These are phyloP conservation scores for Bryoglossum gracile DNA, from an alignment of 495 filamentous ascomycete species.

Conservation along the genomic window DNA sequence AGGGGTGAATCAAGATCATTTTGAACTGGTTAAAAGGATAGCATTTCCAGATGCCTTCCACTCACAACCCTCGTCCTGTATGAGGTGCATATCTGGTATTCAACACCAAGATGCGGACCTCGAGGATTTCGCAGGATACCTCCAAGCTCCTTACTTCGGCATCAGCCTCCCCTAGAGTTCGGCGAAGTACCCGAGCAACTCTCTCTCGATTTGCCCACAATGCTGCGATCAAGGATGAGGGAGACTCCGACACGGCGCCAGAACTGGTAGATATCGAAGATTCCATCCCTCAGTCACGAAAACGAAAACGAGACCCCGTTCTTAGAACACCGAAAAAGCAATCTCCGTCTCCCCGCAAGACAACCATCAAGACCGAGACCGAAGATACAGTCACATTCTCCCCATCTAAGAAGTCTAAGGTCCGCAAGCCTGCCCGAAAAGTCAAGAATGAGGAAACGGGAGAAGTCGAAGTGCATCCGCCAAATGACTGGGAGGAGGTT, in stretches of 20 bases:
- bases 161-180: constrained; percentile 28
- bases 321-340: constrained; percentile 21
- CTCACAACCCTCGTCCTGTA: no score
- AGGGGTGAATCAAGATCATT: not conserved
- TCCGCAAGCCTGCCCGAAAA: constrained; percentile 58
- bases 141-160: constrained; percentile 43
- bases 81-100: no score
- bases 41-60: no score
- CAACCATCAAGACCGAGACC: constrained; percentile 42
- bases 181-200: constrained; percentile 41
- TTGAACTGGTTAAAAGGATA: no score
- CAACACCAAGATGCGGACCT: constrained; percentile 48
- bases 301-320: constrained; percentile 25
- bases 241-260: constrained; percentile 16
- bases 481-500: constrained; percentile 76
- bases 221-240: constrained; percentile 23
- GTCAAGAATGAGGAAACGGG: constrained; percentile 49
- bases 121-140: constrained; percentile 51
- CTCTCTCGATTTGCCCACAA: constrained; percentile 37
- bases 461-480: constrained; percentile 51
- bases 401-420: constrained; percentile 45
- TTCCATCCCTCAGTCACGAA: constrained; percentile 13
- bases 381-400: constrained; percentile 50
- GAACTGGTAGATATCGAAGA: constrained; percentile 13
- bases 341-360: constrained; percentile 18